Conservation (phyloP, 441 rosid genomes). For the Viola pubescens region DNA sequence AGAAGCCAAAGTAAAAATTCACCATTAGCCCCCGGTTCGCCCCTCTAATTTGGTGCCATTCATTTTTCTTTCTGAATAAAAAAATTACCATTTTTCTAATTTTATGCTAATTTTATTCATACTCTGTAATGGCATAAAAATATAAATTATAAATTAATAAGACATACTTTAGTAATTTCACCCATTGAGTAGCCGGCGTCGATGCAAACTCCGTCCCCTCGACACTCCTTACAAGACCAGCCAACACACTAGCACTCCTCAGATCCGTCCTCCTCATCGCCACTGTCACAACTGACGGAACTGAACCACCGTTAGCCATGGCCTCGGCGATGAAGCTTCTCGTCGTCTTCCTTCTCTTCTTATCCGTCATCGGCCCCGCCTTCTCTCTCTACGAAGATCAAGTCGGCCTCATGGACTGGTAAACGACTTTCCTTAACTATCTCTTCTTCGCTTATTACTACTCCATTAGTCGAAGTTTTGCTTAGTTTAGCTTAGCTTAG, state of each 20-base stretch:
- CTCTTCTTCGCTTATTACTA: constrained; percentile 1
- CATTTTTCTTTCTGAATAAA: no score
- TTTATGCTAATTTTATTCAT: no score
- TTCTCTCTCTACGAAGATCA: constrained; percentile 89
- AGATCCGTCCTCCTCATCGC: constrained; percentile 25
- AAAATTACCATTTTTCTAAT: no score
- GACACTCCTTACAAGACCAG: neutral
- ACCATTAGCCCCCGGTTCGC: no score
- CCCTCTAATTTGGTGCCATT: no score
- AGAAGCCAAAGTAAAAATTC: no score
- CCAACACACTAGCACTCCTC: constrained; percentile 10
- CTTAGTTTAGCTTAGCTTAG: neutral
- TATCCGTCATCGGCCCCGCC: constrained; percentile 33
- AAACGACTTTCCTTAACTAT: constrained; percentile 10
- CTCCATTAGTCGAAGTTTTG: no score
- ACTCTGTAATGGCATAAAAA: no score
- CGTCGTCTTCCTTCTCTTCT: constrained; percentile 28
- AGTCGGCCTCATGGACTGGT: constrained; percentile 98
- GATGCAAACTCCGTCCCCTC: neutral
- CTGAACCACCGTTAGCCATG: constrained; percentile 20
- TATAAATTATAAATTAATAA: no score
- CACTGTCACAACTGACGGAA: neutral
- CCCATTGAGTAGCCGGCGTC: constrained; percentile 13
- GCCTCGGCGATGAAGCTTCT: constrained; percentile 53
- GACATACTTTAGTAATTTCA: no score